phyloP scores from a whole-genome alignment of 352 stramenopile genomes.

The Phytopythium montanum region DNA sequence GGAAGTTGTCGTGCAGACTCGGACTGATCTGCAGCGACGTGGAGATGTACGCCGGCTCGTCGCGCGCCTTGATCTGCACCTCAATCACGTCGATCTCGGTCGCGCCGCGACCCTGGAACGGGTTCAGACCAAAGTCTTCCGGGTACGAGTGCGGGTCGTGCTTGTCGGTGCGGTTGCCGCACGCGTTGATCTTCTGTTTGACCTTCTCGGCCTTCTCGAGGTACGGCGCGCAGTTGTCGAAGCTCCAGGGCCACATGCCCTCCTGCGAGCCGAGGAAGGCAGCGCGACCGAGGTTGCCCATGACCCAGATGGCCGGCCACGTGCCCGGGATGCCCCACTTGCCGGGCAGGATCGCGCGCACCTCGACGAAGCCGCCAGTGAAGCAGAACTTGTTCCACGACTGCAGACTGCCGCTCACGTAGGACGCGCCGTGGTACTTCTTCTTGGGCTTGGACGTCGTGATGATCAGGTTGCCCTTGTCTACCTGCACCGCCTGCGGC shows the following conservation, averaged over 20 bases:
- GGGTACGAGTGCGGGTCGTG: conserved; percentile 82
- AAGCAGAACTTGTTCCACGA: conserved; percentile 99
- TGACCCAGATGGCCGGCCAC: conserved; percentile 97
- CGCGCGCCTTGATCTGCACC: conserved; percentile 77
- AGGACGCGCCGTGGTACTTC: conserved; percentile 67
- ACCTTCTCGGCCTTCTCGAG: conserved; percentile 88
- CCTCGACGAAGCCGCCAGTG: conserved; percentile 95
- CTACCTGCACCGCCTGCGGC: conserved; percentile 88
- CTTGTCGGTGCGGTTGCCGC: conserved; percentile 92
- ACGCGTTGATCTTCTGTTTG: conserved; percentile 94
- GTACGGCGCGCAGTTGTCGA: conserved; percentile 85
- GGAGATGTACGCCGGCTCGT: conserved; percentile 89
- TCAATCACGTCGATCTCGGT: conserved; percentile 98
- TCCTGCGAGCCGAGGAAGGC: conserved; percentile 93
- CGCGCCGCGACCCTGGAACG: conserved; percentile 89
- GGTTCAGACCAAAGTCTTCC: conserved; percentile 90
- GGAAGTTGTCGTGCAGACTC: conserved; percentile 62
- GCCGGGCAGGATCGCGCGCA: conserved; percentile 92
- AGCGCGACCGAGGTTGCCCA: conserved; percentile 96
- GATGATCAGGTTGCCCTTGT: conserved; percentile 93
- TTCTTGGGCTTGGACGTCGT: conserved; percentile 83
- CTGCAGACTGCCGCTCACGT: conserved; percentile 94
- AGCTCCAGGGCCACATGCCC: conserved; percentile 97
- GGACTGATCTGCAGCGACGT: conserved; percentile 93
- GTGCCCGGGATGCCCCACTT: conserved; percentile 93